Conservation (phyloP, 202 grass and related monocot species). For the Panicum virgatum region DNA sequence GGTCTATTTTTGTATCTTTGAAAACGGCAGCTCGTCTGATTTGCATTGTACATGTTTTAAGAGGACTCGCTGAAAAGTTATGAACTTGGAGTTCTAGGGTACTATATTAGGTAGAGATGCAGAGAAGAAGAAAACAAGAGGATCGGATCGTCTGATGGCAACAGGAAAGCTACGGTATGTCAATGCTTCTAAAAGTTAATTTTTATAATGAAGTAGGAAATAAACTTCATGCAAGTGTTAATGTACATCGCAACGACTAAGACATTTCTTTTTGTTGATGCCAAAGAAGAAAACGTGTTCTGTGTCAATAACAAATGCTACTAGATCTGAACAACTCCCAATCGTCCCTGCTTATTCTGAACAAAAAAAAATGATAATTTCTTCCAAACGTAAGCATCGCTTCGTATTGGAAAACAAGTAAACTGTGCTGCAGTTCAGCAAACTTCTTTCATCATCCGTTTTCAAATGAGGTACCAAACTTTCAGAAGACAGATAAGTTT, state of each 20-base stretch:
- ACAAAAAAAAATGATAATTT: too few relatives aligned
- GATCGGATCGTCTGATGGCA: conserved; percentile 6
- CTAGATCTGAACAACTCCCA: not conserved
- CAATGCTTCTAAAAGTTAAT: not conserved
- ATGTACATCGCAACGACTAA: not conserved
- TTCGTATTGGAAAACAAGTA: not conserved
- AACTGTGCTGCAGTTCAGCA: too few relatives aligned
- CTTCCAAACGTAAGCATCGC: not conserved
- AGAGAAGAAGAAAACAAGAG: not conserved
- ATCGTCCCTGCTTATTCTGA: not conserved
- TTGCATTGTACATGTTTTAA: not conserved
- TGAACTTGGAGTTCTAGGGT: too few relatives aligned
- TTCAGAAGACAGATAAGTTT: not conserved
- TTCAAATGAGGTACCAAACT: not conserved
- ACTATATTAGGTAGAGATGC: not conserved
- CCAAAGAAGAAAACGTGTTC: not conserved
- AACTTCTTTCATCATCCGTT: not conserved
- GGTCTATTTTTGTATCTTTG: not conserved
- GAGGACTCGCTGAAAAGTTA: not conserved
- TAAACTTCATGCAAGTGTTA: not conserved
- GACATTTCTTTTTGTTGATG: not conserved
- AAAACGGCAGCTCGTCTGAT: not conserved
- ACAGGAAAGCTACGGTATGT: not conserved
- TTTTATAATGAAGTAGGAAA: not conserved
- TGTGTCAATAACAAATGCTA: not conserved